A percentile compares a stretch with the other conserved stretches of the same genome.
These are phyloP conservation scores for Tylopilus felleus DNA, from an alignment of 768 basidiomycete genomes.

Conservation along the genomic window DNA sequence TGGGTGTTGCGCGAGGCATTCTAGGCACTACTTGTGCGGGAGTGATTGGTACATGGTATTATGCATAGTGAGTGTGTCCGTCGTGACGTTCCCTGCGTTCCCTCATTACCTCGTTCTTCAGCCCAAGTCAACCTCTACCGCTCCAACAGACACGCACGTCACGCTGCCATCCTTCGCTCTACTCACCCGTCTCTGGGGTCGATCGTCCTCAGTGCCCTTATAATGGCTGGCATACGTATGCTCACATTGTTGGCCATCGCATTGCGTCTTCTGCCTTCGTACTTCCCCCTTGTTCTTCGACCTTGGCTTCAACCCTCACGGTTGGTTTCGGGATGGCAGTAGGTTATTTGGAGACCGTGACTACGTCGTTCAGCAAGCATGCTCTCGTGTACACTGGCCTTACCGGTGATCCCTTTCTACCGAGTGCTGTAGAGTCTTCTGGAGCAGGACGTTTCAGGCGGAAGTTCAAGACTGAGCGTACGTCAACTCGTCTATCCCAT, in stretches of 20 bases:
- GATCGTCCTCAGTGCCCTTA: conserved; percentile 69
- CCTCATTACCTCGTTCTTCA: conserved; percentile 13
- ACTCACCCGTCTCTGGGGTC: conserved; percentile 81
- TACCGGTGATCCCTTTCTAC: conserved; percentile 68
- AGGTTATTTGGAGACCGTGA: conserved; percentile 43
- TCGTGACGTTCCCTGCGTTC: neutral
- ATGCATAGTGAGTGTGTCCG: conserved; percentile 47
- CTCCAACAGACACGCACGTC: conserved; percentile 60
- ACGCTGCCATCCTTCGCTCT: conserved; percentile 73
- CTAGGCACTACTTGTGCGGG: conserved; percentile 74
- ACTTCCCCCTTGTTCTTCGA: conserved; percentile 41
- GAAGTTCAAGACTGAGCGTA: conserved; percentile 59
- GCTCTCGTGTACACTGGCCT: conserved; percentile 73
- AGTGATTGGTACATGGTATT: conserved; percentile 93
- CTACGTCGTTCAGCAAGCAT: conserved; percentile 56
- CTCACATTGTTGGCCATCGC: conserved; percentile 48
- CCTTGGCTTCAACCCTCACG: conserved; percentile 42
- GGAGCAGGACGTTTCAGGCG: conserved; percentile 39
- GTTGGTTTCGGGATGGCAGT: conserved; percentile 38
- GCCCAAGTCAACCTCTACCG: conserved; percentile 31
- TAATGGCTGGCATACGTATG: conserved; percentile 68
- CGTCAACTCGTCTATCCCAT: conserved; percentile 19
- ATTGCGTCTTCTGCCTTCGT: conserved; percentile 55
- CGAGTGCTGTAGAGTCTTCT: conserved; percentile 52
- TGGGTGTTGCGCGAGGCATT: conserved; percentile 77